These are phyloP conservation scores for Poteriospumella lacustris DNA, from an alignment of 108 stramenopile species.

Conservation along the genomic window DNA sequence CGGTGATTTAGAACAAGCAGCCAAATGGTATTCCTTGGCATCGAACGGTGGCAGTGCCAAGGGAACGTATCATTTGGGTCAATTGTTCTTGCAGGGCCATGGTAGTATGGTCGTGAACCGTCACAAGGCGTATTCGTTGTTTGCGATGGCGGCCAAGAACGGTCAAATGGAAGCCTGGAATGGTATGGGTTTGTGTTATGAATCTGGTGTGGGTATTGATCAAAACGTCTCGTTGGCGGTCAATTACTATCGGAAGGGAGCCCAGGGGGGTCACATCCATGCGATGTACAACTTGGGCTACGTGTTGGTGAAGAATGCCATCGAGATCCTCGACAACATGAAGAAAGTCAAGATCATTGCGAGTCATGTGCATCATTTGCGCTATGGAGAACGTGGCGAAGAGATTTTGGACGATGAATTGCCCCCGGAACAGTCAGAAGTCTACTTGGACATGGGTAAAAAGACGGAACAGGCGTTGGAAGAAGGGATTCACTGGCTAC, in stretches of 20 bases:
- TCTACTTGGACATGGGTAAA: not conserved
- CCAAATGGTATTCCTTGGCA: slow-evolving; percentile 10
- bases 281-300: slow-evolving; percentile 10
- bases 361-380: too few species aligned
- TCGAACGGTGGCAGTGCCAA: not conserved
- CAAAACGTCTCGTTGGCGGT: not conserved
- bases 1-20: not conserved
- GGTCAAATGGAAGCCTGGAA: not conserved
- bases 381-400: not conserved
- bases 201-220: not conserved
- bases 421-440: not conserved
- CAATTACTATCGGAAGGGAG: not conserved
- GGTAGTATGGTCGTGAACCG: not conserved
- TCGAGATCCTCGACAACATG: not conserved
- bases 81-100: not conserved
- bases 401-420: not conserved
- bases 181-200: not conserved
- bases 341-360: not conserved
- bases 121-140: not conserved
- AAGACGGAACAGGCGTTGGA: not conserved
- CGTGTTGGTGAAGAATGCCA: not conserved
- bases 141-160: not conserved
- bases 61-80: not conserved
- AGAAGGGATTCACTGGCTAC: not conserved
- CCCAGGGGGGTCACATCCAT: not conserved